A percentile compares a stretch with the other conserved stretches of the same genome.
Evolutionary conservation across 225 moss, liverwort and hornwort species (phyloP).

Genomic region (Pleurozium schreberi): DNA sequence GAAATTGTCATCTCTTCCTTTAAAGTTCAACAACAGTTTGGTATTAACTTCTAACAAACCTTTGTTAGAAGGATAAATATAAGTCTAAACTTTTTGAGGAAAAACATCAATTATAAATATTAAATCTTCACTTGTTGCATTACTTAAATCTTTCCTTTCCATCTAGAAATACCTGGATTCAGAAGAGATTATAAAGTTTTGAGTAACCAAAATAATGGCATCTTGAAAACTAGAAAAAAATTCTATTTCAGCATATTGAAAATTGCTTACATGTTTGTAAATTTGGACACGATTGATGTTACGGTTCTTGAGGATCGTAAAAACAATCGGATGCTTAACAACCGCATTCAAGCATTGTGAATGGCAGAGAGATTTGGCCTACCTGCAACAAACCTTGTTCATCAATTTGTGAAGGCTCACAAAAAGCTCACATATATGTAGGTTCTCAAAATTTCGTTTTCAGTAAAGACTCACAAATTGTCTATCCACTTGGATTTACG

Average conservation of each 20-base stretch:
- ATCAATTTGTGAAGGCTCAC: not conserved
- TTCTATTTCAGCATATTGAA: too few relatives aligned
- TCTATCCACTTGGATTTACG: not conserved
- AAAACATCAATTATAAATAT: too few relatives aligned
- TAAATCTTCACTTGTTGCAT: too few relatives aligned
- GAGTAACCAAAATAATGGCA: too few relatives aligned
- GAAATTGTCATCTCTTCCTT: not conserved
- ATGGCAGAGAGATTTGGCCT: not conserved
- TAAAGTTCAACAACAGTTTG: not conserved
- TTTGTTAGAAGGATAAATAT: not conserved
- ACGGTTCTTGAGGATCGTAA: too few relatives aligned
- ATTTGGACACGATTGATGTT: too few relatives aligned
- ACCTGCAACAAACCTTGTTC: not conserved
- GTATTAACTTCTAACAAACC: not conserved
- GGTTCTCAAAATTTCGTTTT: not conserved
- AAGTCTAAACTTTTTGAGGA: too few relatives aligned
- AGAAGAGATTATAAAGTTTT: too few relatives aligned
- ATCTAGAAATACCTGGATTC: too few relatives aligned
- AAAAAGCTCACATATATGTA: not conserved
- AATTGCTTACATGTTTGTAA: too few relatives aligned
- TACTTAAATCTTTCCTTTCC: too few relatives aligned
- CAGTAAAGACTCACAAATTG: not conserved
- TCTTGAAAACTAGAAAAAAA: too few relatives aligned
- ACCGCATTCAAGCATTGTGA: not conserved
- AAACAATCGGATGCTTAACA: not conserved